These are phyloP conservation scores for Melampsora abietis-canadensis DNA, from an alignment of 1,284 basidiomycete species.

Conservation along the genomic window DNA sequence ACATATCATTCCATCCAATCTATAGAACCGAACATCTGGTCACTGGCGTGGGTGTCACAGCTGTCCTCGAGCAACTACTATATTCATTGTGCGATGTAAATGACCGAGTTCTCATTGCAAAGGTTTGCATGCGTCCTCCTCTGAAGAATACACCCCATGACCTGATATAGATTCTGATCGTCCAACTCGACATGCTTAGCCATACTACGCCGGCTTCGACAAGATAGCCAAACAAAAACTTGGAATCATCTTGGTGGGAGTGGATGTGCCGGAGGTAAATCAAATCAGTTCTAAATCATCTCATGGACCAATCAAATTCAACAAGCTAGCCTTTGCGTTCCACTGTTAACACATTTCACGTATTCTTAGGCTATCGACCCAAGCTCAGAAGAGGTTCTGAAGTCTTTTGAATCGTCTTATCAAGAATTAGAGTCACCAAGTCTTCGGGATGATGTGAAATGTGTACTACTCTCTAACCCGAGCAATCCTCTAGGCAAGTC, in stretches of 20 bases:
- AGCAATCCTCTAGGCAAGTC: slow-evolving; percentile 26
- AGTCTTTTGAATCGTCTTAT: slow-evolving; percentile 6
- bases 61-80: slow-evolving; percentile 19
- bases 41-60: slow-evolving; percentile 11
- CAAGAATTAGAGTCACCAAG: neutral
- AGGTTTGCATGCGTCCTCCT: neutral
- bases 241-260: slow-evolving; percentile 1
- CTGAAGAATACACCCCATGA: neutral
- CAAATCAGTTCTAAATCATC: neutral
- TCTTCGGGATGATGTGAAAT: slow-evolving; percentile 1
- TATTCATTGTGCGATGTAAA: slow-evolving; percentile 21
- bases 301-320: neutral
- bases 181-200: neutral
- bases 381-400: slow-evolving; percentile 9
- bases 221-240: slow-evolving; percentile 17
- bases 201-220: slow-evolving; percentile 32
- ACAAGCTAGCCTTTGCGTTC: neutral
- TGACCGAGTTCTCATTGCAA: slow-evolving; percentile 19
- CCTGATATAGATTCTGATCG: neutral
- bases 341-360: neutral
- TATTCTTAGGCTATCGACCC: neutral
- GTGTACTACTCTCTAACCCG: slow-evolving; percentile 30
- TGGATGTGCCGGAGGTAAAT: slow-evolving; percentile 22
- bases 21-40: slow-evolving; percentile 16
- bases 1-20: neutral